These are phyloP conservation scores for Umbilicus rupestris DNA, from an alignment of 164 flowering plant species.

Conservation along the genomic window DNA sequence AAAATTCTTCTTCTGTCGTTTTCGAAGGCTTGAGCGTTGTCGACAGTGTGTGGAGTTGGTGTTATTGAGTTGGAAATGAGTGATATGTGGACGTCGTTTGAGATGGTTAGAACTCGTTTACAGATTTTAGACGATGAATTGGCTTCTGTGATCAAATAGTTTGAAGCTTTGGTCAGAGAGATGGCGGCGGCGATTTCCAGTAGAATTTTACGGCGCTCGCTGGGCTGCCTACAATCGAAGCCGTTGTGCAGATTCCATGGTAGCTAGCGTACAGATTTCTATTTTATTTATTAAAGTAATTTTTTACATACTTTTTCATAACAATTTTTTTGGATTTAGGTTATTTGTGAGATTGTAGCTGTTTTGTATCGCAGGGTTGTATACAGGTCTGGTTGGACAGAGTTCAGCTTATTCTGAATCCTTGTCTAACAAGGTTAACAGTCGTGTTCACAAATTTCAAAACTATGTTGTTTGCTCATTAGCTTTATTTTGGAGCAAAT, in stretches of 20 bases:
- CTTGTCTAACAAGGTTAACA: background rate
- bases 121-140: background rate
- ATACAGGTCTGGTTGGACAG: background rate
- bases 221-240: background rate
- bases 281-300: background rate
- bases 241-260: background rate
- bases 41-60: no score
- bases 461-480: background rate
- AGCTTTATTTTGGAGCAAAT: background rate
- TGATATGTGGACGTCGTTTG: background rate
- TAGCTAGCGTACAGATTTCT: background rate
- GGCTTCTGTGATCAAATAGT: background rate
- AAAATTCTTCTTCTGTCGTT: background rate
- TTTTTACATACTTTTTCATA: background rate
- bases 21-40: background rate
- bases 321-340: background rate
- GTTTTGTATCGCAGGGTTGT: background rate
- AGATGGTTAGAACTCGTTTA: background rate
- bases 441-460: background rate
- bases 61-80: background rate
- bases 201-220: background rate
- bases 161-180: background rate
- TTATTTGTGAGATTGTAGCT: background rate
- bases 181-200: background rate
- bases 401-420: background rate